Evolutionary conservation across 2,329 filamentous ascomycete species (phyloP), one percentile per base, ranked within the genome.

Genomic region (Fusarium metavorans): DNA sequence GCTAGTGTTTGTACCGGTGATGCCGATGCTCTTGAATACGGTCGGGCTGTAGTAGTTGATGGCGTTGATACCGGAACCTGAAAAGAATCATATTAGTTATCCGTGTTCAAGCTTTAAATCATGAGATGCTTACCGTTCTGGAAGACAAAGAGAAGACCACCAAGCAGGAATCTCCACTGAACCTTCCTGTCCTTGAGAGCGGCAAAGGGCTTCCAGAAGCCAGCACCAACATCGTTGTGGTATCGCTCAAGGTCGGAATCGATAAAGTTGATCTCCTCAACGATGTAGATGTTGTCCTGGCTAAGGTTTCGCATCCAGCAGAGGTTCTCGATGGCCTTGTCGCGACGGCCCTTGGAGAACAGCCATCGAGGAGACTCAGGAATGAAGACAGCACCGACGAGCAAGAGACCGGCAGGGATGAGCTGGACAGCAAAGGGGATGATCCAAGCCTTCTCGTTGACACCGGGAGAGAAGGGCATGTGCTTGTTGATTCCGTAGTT

Each of bases 131-230:
- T 77, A 59, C 92, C 92, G 77, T 96, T 96, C 82, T 96, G 94
- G 88, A 91, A 95, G 63, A 95, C 85, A 86, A 95, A 95, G 23
- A 96, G 87, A 78, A 93, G 89, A 65, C 89, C 89, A 56, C 93
- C 93, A 13, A 95, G 87, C 80, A 94, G 89, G 83, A 96, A 91
- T 48, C 93, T 90, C 86, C 91, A 94, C 74, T 90, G 90, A 30
- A 93, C 88, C 78, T 88, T 88, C 67, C 84, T 85, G 74, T 89
- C 83, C 75, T 85, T 87, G 67, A 88, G 85, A 25, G 89, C 85
- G 9, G 86, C 84, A 83, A 94, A 94, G 0, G 92, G 92, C 82
- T 92, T 91, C 91, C 91, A 94, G 86, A 95, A 95, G 4, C 93
- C 93, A 18, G 89, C 83, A 10, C 93, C 93, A 54, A 94, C 89